Evolutionary conservation across 257 asterid genomes (phyloP).

Genomic region (Fraxinus americana): DNA sequence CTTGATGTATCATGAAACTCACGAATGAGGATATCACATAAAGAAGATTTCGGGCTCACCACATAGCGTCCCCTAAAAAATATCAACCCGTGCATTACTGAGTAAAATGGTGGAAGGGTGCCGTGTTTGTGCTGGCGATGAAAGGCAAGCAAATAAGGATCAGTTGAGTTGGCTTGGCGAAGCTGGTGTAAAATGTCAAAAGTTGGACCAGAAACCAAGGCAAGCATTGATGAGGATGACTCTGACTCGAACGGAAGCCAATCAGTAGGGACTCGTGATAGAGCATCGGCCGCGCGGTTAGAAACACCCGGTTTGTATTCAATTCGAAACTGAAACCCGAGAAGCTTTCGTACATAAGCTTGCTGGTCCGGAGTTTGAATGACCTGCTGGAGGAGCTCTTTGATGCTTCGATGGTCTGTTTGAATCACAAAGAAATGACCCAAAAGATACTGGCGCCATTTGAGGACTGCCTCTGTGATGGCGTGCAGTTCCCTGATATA

Average conservation of each 20-base stretch:
- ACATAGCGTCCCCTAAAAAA: no score
- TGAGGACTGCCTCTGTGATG: background rate
- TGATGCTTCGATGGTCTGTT: background rate
- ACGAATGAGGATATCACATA: no score
- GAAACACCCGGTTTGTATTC: background rate
- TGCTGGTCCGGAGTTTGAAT: conserved; percentile 12
- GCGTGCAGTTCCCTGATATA: background rate
- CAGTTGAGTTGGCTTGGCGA: no score
- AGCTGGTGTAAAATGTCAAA: background rate
- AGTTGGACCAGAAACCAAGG: background rate
- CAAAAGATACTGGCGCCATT: background rate
- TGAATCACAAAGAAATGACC: background rate
- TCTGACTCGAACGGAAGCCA: background rate
- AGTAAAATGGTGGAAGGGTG: no score
- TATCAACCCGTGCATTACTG: no score
- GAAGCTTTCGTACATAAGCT: background rate
- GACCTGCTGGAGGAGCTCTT: background rate
- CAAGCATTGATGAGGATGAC: background rate
- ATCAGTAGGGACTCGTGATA: background rate
- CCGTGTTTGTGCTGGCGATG: no score
- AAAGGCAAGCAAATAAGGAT: no score
- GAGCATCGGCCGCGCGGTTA: background rate
- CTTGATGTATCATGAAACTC: no score
- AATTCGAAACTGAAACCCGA: background rate
- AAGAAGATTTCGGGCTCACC: no score